Conservation (phyloP, 805 yeast genomes). For the Myxozyma kluyveri region DNA sequence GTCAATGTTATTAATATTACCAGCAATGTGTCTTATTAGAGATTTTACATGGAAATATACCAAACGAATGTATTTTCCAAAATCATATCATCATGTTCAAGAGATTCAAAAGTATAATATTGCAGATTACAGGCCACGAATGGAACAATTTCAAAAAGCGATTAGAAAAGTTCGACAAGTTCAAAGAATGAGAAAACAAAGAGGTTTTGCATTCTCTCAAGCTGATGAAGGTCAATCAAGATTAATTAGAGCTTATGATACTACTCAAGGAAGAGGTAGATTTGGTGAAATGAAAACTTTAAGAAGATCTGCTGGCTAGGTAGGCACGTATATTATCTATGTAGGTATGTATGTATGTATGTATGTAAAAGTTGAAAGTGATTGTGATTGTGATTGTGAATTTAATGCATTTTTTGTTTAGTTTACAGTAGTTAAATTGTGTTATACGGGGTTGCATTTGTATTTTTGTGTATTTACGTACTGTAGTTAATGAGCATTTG, state of each 20-base stretch:
- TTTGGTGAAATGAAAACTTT: conserved; percentile 54
- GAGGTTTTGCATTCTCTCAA: conserved; percentile 98
- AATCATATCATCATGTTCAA: conserved; percentile 90
- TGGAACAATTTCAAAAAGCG: conserved; percentile 95
- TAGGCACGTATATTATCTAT: no score
- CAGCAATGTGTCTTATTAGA: conserved; percentile 73
- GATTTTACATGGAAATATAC: conserved; percentile 94
- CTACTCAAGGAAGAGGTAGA: conserved; percentile 78
- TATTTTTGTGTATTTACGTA: no score
- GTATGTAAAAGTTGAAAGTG: no score
- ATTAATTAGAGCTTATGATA: conserved; percentile 89
- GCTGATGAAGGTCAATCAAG: conserved; percentile 92
- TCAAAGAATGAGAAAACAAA: conserved; percentile 94
- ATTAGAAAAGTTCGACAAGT: conserved; percentile 97
- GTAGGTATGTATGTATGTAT: neutral
- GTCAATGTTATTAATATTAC: conserved; percentile 74
- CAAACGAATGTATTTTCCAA: conserved; percentile 87
- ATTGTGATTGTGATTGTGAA: no score
- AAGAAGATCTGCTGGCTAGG: no score
- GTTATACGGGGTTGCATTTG: no score
- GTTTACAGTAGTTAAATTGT: no score
- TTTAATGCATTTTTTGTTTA: no score
- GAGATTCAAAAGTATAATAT: conserved; percentile 94
- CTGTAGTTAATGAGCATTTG: no score
- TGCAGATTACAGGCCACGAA: conserved; percentile 90